Conservation (phyloP, 495 filamentous ascomycete genomes). For the Parachaetomium inaequale region DNA sequence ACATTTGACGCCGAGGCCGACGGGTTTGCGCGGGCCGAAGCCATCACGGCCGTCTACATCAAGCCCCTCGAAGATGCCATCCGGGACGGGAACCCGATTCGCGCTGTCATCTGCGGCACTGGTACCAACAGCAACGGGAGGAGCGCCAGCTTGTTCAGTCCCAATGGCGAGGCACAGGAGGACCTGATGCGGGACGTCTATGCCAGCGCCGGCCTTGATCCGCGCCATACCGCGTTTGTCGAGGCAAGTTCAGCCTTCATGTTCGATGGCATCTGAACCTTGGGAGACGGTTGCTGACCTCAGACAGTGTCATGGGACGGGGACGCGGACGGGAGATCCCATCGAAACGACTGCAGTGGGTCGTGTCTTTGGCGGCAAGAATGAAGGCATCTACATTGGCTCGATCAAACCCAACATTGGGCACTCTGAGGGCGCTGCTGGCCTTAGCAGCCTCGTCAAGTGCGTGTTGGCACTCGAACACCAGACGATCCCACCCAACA, state of each 20-base stretch:
- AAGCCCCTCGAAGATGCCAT: not conserved
- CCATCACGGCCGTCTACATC: constrained; percentile 2
- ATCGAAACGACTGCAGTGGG: constrained; percentile 36
- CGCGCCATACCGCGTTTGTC: constrained; percentile 11
- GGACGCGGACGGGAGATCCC: constrained; percentile 39
- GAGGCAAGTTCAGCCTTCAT: not conserved
- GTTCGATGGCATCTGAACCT: too few relatives aligned
- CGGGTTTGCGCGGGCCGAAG: constrained; percentile 37
- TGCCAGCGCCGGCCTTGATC: constrained; percentile 8
- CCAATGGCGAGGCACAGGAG: constrained; percentile 47
- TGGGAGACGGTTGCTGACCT: constrained; percentile 4
- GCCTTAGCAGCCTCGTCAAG: not conserved
- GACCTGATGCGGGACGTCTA: constrained; percentile 46
- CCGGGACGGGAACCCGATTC: not conserved
- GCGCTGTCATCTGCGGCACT: not conserved
- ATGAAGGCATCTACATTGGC: not conserved
- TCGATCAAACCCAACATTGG: constrained; percentile 3
- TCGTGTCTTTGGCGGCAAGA: not conserved
- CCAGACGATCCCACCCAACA: not conserved
- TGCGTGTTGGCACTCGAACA: not conserved
- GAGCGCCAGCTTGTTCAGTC: constrained; percentile 18
- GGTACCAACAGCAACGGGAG: not conserved
- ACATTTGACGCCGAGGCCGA: constrained; percentile 34
- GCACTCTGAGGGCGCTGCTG: not conserved
- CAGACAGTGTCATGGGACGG: not conserved